A percentile compares a stretch with the other conserved stretches of the same genome.
Evolutionary conservation across 2,329 filamentous ascomycete genomes (phyloP).

Genomic region (Penicillium sp.): DNA sequence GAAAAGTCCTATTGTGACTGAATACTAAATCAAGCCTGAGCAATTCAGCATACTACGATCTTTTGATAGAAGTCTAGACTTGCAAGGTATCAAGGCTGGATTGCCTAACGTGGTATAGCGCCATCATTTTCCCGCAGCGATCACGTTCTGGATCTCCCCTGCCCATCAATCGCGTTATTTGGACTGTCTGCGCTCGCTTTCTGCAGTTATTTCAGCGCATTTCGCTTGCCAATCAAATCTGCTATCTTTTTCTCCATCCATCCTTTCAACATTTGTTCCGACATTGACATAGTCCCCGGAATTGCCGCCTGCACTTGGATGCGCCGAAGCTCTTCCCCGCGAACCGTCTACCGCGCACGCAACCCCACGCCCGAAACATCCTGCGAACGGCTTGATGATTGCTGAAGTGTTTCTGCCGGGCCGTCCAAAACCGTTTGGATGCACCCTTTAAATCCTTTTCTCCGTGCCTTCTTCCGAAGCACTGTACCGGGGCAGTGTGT

Average conservation of each 20-base stretch:
- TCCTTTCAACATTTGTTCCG: not conserved
- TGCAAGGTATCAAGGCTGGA: no score
- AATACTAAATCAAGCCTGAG: no score
- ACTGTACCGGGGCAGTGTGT: conserved; percentile 84
- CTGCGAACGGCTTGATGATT: conserved; percentile 37
- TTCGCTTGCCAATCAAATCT: not conserved
- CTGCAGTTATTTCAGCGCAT: conserved; percentile 1
- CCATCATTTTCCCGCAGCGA: conserved; percentile 25
- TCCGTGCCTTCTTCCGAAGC: conserved; percentile 98
- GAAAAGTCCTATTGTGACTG: no score
- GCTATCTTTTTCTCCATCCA: conserved; percentile 5
- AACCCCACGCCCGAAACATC: conserved; percentile 16
- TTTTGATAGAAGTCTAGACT: no score
- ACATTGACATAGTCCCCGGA: conserved; percentile 4
- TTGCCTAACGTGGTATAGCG: conserved; percentile 31
- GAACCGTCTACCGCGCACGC: conserved; percentile 25
- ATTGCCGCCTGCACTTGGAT: conserved; percentile 23
- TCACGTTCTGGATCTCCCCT: conserved; percentile 24
- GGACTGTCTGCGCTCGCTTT: conserved; percentile 5
- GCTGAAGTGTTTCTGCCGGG: conserved; percentile 29
- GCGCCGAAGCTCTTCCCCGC: conserved; percentile 31
- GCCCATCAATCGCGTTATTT: conserved; percentile 6
- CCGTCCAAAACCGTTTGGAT: conserved; percentile 58
- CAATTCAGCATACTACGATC: no score
- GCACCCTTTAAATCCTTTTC: conserved; percentile 98